Evolutionary conservation across 2,329 filamentous ascomycete species (phyloP), one percentile per base, ranked within the genome.

Genomic region (Pyricularia pennisetigena): DNA sequence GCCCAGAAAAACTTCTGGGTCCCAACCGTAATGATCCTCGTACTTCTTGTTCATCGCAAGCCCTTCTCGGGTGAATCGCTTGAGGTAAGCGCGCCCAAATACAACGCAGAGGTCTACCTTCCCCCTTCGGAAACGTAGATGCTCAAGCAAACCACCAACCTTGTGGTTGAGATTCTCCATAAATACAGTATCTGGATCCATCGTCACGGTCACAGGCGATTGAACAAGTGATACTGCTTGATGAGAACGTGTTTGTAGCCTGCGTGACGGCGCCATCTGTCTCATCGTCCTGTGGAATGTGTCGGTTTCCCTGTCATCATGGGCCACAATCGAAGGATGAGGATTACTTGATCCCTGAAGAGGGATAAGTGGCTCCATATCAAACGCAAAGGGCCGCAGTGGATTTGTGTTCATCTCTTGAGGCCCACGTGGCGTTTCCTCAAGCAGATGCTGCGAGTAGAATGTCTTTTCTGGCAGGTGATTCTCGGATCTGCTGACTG

Each of bases 31-130:
- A 35, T 72, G 71, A 1, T 66, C 57, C 24, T 72, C 67, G 1
- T 69, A 68, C 0, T 61, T 67, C 2, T 54, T 23, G 57, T 77
- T 77, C 30, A 68, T 72, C 1, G 75, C 73, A 0, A 75, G 69
- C 0, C 71, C 73, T 7, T 41, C 71, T 1, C 66, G 57, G 7
- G 68, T 70, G 16, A 73, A 68, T 3, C 70, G 68, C 26, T 70
- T 69, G 3, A 77, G 57, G 49, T 75, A 73, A 32, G 73, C 70
- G 6, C 76, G 74, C 3, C 76, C 76, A 10, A 78, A 67, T 10
- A 76, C 75, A 0, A 71, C 74, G 26, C 72, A 69, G 49, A 77
- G 62, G 6, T 68, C 67, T 14, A 76, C 57, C n/a, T 69, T 72
- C 29, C 74, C 72, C 9, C 67, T 62, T 8, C 69, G 64, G 64